These are phyloP conservation scores for Cairneyella variabilis DNA, from an alignment of 495 filamentous ascomycete genomes.

Conservation along the genomic window DNA sequence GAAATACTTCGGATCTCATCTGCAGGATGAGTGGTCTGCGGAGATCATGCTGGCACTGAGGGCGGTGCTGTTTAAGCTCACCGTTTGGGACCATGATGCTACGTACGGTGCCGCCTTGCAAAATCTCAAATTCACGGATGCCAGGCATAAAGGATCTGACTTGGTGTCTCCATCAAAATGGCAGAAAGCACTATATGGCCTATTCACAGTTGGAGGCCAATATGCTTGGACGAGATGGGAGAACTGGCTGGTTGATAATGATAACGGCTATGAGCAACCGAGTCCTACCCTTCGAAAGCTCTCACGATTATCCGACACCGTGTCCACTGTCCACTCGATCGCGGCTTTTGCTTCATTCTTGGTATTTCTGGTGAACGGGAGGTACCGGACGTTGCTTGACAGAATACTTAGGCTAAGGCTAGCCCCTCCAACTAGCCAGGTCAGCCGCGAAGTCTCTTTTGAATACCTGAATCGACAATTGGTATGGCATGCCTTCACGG, in stretches of 20 bases:
- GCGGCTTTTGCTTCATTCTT: constrained; percentile 82
- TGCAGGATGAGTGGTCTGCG: constrained; percentile 74
- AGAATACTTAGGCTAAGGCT: constrained; percentile 82
- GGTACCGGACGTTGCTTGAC: constrained; percentile 88
- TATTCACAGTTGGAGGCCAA: constrained; percentile 80
- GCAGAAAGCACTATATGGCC: constrained; percentile 82
- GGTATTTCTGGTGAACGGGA: constrained; percentile 83
- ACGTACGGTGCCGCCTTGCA: constrained; percentile 93
- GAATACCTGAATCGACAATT: constrained; percentile 97
- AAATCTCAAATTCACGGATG: constrained; percentile 85
- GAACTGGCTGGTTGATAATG: constrained; percentile 71
- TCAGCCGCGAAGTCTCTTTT: constrained; percentile 87
- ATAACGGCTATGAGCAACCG: constrained; percentile 64
- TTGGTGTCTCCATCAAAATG: constrained; percentile 58
- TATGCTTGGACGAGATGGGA: constrained; percentile 93
- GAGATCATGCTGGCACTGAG: constrained; percentile 80
- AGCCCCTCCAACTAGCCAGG: constrained; percentile 73
- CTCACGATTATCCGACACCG: constrained; percentile 61
- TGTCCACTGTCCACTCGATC: constrained; percentile 70
- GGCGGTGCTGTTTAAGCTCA: constrained; percentile 84
- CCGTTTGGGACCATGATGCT: constrained; percentile 93
- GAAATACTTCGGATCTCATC: constrained; percentile 73
- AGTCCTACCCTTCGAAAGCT: constrained; percentile 50
- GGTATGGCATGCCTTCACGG: constrained; percentile 98
- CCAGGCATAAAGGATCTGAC: constrained; percentile 59